Base-by-base conservation (phyloP, 2,329 filamentous ascomycete species). In the Claviceps sorghi region DNA sequence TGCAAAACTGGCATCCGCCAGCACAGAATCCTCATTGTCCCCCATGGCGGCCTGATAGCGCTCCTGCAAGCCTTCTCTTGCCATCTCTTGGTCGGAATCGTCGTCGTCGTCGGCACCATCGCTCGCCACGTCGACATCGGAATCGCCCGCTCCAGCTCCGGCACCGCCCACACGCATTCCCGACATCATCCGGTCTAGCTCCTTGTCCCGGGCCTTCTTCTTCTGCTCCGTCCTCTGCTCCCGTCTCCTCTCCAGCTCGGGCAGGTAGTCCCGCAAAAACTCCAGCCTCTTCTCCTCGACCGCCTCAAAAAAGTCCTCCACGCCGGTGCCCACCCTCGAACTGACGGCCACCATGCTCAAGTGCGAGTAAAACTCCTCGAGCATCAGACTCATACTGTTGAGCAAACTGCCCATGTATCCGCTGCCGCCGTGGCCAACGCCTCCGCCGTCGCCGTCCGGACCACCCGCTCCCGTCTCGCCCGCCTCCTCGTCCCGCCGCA, bases 301-400 rank as follows among this genome's bases (percentile, higher is more conserved):
- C 0, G 91, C 89, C 43, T 82, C 79, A 65, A 98, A 97, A 69
- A 98, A 98, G 26, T 95, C 88, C 54, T 94, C 86, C 34, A 98
- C 80, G 3, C 93, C 94, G 0, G 86, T 83, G 22, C 93, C 93
- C 0, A 91, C 88, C 80, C 95, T 91, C 8, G 89, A 86, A 59
- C 88, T 95, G 13, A 98, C 94, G 0, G 85, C 89, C 0, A 98
- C 91, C 9, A 98, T 87, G 62, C 82, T 94, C 36, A 98, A 73
- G 63, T 97, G 89, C 41, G 88, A 83, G 68, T 98, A 98, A 64
- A 98, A 98, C 66, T 98, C 93, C 62, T 98, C 93, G 36, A 98
- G 74, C 78, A 98, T 88, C 56, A 97, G 73, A 63, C 88, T 95
- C 93, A 98, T 98, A 63, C 88, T 95, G 74, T 96, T 97, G 50